Evolutionary conservation across 2,329 filamentous ascomycete genomes (phyloP), one percentile per base, ranked within the genome.

Genomic region (Clarireedia homoeocarpa): DNA sequence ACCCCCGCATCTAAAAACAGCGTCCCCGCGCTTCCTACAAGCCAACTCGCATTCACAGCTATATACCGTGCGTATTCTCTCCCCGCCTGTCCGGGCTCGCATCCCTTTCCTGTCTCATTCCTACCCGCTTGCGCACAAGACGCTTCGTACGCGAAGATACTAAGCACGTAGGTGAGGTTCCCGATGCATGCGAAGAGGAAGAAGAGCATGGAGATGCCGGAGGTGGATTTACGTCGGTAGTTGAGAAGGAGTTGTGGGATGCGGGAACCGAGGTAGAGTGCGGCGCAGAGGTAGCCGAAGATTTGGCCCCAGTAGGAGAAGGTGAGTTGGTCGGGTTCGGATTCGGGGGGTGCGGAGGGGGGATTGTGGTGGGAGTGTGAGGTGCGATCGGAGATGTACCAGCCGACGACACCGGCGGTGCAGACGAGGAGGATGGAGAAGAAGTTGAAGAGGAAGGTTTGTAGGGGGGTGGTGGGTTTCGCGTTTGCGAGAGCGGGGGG

Each of bases 161-260:
- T 91, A 39, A 96, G 75, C 17, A 96, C 91, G 67, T 95, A 97
- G 0, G 91, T 96, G 62, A 96, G 71, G 70, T 99, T 99, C 2
- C 94, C 94, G 5, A 97, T 82, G 69, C 92, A 97, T 4, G 94
- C 94, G 70, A 99, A 97, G 23, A 97, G 77, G 75, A 97, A 97
- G 73, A 97, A 99, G 10, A 97, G 79, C 74, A 96, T 84, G 62
- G 88, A 92, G 20, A 99, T 86, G 3, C 94, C 94, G 55, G 97
- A 91, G 1, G 91, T 96, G 45, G 86, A 91, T 74, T 95, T 95
- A 60, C 94, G 86, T 20, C 89, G 83, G 75, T 89, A 95, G 72
- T 97, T 99, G 53, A 97, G 82, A 6, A 96, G 77, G 1, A 99
- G 78, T 73, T 99, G 94, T 0, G 94, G 94, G 6, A 97, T 73